Evolutionary conservation across 129 eudicot species (phyloP), one percentile per base, ranked within the genome.

Genomic region (Lactuca sativa): DNA sequence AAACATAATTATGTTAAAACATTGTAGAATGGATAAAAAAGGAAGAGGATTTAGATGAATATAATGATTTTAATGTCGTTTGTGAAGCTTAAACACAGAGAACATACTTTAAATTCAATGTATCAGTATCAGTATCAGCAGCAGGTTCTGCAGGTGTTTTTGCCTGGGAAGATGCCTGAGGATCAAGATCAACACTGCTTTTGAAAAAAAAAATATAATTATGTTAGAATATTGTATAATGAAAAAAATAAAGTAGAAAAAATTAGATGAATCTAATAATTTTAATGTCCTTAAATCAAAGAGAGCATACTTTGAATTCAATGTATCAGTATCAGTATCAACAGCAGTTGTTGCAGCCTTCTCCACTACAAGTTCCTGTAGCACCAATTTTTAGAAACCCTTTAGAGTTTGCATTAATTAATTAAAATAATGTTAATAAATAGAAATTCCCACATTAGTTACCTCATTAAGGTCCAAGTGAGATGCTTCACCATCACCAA

Each of bases 381-480:
- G 70, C 69, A 74, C 60, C 10, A 6, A 71, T 47, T 10, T 43
- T 40, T 40, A 40, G 9, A 40, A 40, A 0, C 2, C 44, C 44
- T 10, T 47, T 47, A 47, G 52, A 47, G n/a, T 47, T 47, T 47
- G 52, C n/a, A 47, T 47, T 47, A 47, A 11, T 2, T 47, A 47
- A 47, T 25, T 25, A 47, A 10, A 47, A 47, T 2, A 4, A 2
- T 11, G 12, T 1, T 9, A 44, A 47, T 12, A 47, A 10, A 3
- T 4, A 47, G 4, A 9, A 47, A 47, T 3, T 47, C 0, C 0
- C 0, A 47, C 15, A 47, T 47, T 11, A 47, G 15, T 10, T 47
- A 95, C 99, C 99, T 95, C 97, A 54, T 95, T 97, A 74, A 90
- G 97, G 80, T 95, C 97, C 74, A 95, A 75, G 11, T 90, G 93